Conservation (phyloP, 2,329 filamentous ascomycete species). For the Beauveria brongniartii region DNA sequence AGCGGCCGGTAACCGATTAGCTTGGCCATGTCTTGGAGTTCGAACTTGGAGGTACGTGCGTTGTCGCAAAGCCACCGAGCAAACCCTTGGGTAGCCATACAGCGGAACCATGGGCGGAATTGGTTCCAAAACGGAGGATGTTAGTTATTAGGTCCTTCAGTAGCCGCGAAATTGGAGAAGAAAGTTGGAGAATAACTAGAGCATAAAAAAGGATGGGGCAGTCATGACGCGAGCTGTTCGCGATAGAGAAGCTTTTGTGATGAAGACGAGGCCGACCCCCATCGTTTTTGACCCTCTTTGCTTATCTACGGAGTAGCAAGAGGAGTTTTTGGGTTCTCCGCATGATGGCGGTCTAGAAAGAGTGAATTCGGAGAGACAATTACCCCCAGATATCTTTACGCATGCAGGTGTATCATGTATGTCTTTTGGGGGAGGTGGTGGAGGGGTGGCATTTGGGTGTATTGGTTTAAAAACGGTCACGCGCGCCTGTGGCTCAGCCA, state of each 20-base stretch:
- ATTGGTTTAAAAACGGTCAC: conserved; percentile 7
- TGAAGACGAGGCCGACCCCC: neutral
- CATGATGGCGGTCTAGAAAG: too few species aligned
- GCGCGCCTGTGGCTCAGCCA: neutral
- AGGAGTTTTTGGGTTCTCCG: neutral
- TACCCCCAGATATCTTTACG: too few species aligned
- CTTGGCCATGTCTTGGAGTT: neutral
- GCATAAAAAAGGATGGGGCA: neutral
- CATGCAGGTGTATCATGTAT: too few species aligned
- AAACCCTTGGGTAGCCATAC: conserved; percentile 3
- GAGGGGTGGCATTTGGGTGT: neutral
- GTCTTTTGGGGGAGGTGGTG: neutral
- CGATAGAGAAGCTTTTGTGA: neutral
- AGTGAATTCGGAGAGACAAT: neutral
- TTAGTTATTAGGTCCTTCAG: neutral
- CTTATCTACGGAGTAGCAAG: neutral
- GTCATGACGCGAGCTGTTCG: neutral
- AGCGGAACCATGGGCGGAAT: conserved; percentile 2
- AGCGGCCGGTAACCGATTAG: neutral
- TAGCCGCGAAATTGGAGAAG: conserved; percentile 7
- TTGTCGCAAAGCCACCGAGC: neutral
- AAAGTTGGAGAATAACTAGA: neutral
- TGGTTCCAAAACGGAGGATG: neutral
- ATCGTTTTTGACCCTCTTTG: neutral
- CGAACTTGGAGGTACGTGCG: neutral